Conservation (phyloP, 2,329 filamentous ascomycete genomes). For the Paramyrothecium roridum region DNA sequence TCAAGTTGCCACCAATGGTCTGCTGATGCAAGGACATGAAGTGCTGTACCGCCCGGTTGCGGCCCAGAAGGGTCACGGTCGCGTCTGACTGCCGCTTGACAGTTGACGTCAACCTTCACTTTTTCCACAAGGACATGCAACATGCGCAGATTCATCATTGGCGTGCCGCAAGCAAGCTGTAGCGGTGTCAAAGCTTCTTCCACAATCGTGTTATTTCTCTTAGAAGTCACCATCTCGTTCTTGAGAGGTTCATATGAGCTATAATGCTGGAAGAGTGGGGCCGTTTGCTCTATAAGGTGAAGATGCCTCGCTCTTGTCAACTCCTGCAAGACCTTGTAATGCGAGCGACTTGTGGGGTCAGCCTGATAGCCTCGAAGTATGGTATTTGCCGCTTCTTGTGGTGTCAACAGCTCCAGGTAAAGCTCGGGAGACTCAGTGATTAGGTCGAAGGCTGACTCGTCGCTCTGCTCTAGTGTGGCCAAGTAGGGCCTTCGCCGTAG, state of each 20-base stretch:
- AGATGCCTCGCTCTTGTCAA: constrained; percentile 7
- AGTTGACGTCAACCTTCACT: constrained; percentile 12
- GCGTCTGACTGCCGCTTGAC: neutral
- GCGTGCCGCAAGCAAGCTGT: constrained; percentile 3
- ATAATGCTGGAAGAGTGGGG: constrained; percentile 4
- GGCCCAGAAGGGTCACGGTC: neutral
- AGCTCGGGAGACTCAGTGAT: neutral
- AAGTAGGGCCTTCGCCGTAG: constrained; percentile 5
- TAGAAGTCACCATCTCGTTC: no score
- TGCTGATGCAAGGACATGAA: constrained; percentile 13
- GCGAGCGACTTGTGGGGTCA: neutral
- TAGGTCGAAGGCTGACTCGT: neutral
- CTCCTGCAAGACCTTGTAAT: constrained; percentile 1
- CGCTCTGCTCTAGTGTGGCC: neutral
- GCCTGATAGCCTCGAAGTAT: constrained; percentile 1
- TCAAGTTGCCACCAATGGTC: constrained; percentile 12
- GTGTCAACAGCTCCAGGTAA: constrained; percentile 3
- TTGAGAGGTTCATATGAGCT: constrained; percentile 1
- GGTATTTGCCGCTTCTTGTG: constrained; percentile 3
- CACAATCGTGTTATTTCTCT: no score
- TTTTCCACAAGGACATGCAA: constrained; percentile 9
- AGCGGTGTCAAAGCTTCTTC: constrained; percentile 2
- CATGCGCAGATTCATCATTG: constrained; percentile 9
- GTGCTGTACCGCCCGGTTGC: constrained; percentile 7
- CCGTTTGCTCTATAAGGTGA: neutral